These are phyloP conservation scores for Erigeron canadensis DNA, from an alignment of 129 eudicot genomes.

Conservation along the genomic window DNA sequence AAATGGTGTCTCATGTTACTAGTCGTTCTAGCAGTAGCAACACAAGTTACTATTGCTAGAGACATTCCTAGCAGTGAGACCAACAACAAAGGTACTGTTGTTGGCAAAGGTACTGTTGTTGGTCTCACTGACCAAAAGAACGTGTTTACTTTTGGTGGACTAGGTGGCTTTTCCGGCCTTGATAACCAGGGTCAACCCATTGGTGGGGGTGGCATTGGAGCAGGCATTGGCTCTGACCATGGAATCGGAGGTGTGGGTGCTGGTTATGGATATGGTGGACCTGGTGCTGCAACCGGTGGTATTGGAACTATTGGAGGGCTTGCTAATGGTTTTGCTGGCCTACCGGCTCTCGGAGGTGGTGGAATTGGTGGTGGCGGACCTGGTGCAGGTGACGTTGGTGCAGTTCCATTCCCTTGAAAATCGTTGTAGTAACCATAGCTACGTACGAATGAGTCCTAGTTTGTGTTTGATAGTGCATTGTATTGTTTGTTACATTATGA, in stretches of 20 bases:
- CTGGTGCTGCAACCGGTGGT: constrained; percentile 38
- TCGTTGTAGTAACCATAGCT: constrained; percentile 18
- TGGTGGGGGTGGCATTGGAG: constrained; percentile 38
- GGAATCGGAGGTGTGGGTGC: constrained; percentile 51
- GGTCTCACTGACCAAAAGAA: constrained; percentile 46
- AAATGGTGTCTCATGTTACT: constrained; percentile 30
- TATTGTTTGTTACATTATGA: constrained; percentile 15
- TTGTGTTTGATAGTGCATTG: constrained; percentile 15
- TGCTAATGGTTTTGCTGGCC: constrained; percentile 36
- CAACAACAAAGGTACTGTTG: constrained; percentile 1
- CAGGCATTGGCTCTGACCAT: constrained; percentile 26
- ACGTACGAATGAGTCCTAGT: not conserved
- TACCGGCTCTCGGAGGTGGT: constrained; percentile 44
- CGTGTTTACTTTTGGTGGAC: constrained; percentile 37
- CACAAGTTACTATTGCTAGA: constrained; percentile 28
- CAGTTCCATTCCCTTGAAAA: constrained; percentile 40
- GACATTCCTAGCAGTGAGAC: constrained; percentile 36
- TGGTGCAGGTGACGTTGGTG: constrained; percentile 37
- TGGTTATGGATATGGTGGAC: constrained; percentile 39
- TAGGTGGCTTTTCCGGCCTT: constrained; percentile 39
- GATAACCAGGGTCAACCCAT: constrained; percentile 35
- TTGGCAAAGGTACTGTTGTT: constrained; percentile 18
- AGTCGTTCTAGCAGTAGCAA: constrained; percentile 36
- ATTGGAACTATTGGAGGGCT: constrained; percentile 40
- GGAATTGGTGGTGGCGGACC: constrained; percentile 45